A percentile compares a stretch with the other conserved stretches of the same genome.
These are phyloP conservation scores for Malassezia cuniculi DNA, from an alignment of 1,284 basidiomycete genomes.

Conservation along the genomic window DNA sequence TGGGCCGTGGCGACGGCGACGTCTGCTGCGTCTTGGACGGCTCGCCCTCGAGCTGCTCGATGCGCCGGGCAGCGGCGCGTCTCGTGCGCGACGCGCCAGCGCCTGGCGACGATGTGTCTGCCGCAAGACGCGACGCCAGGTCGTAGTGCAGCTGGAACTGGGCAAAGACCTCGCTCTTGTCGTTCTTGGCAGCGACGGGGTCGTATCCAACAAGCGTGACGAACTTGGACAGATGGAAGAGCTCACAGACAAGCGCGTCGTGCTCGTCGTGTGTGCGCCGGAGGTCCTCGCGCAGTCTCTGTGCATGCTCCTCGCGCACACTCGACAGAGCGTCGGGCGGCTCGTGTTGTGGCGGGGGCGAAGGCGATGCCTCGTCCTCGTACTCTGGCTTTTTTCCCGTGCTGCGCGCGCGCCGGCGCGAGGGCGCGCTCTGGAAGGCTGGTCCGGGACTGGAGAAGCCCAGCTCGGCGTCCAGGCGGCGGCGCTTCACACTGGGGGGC, in stretches of 20 bases:
- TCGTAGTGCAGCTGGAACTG: conserved; percentile 24
- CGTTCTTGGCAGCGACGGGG: conserved; percentile 19
- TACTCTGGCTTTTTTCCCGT: too few species aligned
- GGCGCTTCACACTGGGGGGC: conserved; percentile 13
- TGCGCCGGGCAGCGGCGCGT: too few species aligned
- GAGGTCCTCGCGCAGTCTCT: conserved; percentile 17
- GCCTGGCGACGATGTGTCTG: neutral
- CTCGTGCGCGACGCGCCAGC: too few species aligned
- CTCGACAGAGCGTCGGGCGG: conserved; percentile 7
- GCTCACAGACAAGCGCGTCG: conserved; percentile 32
- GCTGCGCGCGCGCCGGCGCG: conserved; percentile 13
- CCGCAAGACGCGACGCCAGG: conserved; percentile 10
- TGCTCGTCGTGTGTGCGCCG: conserved; percentile 26
- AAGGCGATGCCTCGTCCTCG: neutral
- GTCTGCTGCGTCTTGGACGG: too few species aligned
- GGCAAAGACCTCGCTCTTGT: conserved; percentile 25
- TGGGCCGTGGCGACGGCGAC: too few species aligned
- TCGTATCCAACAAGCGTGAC: conserved; percentile 35
- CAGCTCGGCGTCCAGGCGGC: conserved; percentile 29
- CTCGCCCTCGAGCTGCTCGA: too few species aligned
- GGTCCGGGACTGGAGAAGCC: conserved; percentile 38
- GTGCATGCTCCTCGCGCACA: conserved; percentile 16
- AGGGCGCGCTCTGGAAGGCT: conserved; percentile 22
- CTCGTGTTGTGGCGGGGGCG: neutral
- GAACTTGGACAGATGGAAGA: conserved; percentile 34